Conservation (phyloP, 331 rosid species). For the Rhamnella rubrinervis region DNA sequence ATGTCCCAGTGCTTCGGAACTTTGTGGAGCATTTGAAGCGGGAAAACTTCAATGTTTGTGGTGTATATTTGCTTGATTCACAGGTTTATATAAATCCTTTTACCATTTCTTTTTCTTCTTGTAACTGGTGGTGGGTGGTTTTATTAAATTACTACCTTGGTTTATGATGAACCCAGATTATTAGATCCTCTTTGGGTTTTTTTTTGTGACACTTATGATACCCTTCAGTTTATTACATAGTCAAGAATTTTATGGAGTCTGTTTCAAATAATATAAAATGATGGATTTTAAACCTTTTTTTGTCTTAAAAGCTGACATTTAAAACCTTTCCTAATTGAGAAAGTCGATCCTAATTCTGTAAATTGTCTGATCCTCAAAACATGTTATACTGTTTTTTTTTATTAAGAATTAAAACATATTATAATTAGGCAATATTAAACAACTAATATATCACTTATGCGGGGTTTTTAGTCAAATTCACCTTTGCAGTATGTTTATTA, state of each 20-base stretch:
- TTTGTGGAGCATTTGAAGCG: constrained; percentile 84
- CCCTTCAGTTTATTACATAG: background rate
- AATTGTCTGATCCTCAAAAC: background rate
- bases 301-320: background rate
- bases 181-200: background rate
- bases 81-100: constrained; percentile 57
- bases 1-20: constrained; percentile 77
- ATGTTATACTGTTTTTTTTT: background rate
- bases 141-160: background rate
- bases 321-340: background rate
- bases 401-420: background rate
- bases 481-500: no score
- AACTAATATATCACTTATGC: background rate
- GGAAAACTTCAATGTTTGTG: constrained; percentile 78
- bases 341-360: background rate
- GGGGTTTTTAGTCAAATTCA: background rate
- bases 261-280: background rate
- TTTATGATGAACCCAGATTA: background rate
- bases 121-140: background rate
- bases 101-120: background rate
- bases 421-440: background rate
- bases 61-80: constrained; percentile 85
- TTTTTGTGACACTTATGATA: background rate
- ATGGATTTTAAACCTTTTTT: background rate
- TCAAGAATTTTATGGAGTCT: background rate